Percentiles rank a stretch among this genome's conserved stretches.
Conservation (phyloP, 805 yeast genomes). For the Candida odintsovae region DNA sequence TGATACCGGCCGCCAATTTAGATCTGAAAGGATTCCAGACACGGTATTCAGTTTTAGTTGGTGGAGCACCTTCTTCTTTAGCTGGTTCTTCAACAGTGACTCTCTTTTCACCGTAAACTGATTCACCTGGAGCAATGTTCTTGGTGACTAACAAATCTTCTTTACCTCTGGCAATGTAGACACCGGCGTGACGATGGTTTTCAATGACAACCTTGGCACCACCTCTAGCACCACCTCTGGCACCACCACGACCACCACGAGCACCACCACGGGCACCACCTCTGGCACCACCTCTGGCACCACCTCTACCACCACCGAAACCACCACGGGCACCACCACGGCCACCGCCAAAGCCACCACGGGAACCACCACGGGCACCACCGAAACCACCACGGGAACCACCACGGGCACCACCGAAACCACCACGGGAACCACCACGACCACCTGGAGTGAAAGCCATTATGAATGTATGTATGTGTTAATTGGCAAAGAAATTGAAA, state of each 20-base stretch:
- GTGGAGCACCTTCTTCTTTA: slow-evolving; percentile 78
- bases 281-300: slow-evolving; percentile 52
- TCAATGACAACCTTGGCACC: slow-evolving; percentile 97
- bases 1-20: slow-evolving; percentile 98
- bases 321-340: slow-evolving; percentile 45
- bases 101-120: slow-evolving; percentile 98
- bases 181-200: slow-evolving; percentile 99
- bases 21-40: slow-evolving; percentile 99
- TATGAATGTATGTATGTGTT: slow-evolving; percentile 17
- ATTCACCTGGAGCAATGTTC: slow-evolving; percentile 97
- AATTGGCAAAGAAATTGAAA: not conserved
- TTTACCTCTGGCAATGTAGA: slow-evolving; percentile 98
- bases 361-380: slow-evolving; percentile 32
- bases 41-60: slow-evolving; percentile 96
- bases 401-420: slow-evolving; percentile 59
- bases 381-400: slow-evolving; percentile 42
- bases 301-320: slow-evolving; percentile 42
- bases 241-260: slow-evolving; percentile 63
- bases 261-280: slow-evolving; percentile 48
- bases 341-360: slow-evolving; percentile 41
- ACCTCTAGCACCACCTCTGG: slow-evolving; percentile 76
- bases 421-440: slow-evolving; percentile 37
- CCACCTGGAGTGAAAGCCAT: slow-evolving; percentile 77
- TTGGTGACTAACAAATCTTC: slow-evolving; percentile 97
- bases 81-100: slow-evolving; percentile 90